Evolutionary conservation across 2,329 filamentous ascomycete genomes (phyloP), one percentile per base, ranked within the genome.

Genomic region (Triangularia verruculosa): DNA sequence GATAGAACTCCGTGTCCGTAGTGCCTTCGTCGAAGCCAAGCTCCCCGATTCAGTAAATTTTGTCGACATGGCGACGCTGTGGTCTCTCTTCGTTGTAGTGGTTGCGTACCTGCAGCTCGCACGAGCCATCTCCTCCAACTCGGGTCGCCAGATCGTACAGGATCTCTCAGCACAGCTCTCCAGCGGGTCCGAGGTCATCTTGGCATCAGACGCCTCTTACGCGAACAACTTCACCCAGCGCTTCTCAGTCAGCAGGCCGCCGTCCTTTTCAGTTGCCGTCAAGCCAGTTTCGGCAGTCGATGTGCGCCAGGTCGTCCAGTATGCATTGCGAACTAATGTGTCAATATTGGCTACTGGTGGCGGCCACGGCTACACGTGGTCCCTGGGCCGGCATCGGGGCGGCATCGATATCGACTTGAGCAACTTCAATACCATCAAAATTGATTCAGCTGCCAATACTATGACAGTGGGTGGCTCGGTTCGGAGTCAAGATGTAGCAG

Each of bases 301-400:
- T 30, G 43, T 61, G 4, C 58, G 57, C 28, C 30, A 39, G 1
- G 22, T 61, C 24, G 62, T 64, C 9, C 39, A 47, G 17, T 57
- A 60, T 15, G 64, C 64, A 7, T 32, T 17, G 5, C 4, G 32
- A 13, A 24, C 55, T 13, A 53, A 60, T 20, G 52, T 67, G 9
- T 52, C 65, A 1, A 61, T 67, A n/a, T 58, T 67, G 15, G 63
- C 61, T 22, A 67, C 65, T 4, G 63, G 60, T 12, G 65, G 65
- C 30, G 57, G 63, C 27, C 65, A 67, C 43, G 63, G 63, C 11
- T 59, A 55, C 52, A 51, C 57, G 9, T 59, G 28, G 20, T 39
- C 47, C 5, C 51, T 61, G 24, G 34, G 54, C 30, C 30, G 30
- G 30, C 30, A 32, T 32, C 30, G 9, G 57, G 20, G 51, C 4